Evolutionary conservation across 2,329 filamentous ascomycete genomes (phyloP), one percentile per base, ranked within the genome.

Genomic region (Cercospora citrullina): DNA sequence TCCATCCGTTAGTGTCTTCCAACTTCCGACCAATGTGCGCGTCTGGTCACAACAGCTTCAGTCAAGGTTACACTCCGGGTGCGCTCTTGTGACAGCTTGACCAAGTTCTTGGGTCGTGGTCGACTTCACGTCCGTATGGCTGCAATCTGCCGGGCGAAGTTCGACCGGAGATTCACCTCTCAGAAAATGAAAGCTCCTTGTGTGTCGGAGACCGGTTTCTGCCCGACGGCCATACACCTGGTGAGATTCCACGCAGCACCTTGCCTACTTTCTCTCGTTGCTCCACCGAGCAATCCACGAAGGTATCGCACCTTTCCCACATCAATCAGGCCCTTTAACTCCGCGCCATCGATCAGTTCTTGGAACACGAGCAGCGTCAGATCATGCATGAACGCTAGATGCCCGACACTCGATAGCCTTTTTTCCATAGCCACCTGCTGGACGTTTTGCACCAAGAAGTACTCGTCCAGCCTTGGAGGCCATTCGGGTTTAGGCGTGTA

Each of bases 181-280:
- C 39, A 65, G 18, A 62, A 18, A 33, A 67, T 26, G 51, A 72
- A 72, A 8, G 67, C 65, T 30, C 67, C 33, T 21, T 31, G 42
- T 30, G 67, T 58, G 30, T 67, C 67, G 61, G 64, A 66, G 2
- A 65, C 6, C 5, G 53, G 60, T 39, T 72, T 72, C 60, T 69
- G 65, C 3, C 69, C 71, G 16, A 72, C 55, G 3, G 69, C 68
- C 71, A 72, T 72, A 51, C 71, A 72, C 57, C 71, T 60, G 12
- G 71, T 72, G 60, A 72, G 45, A 42, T 72, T 72, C 71, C 69
- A 72, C 6, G 69, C 71, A n/a, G 69, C 71, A 7, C 71, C 71
- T 23, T 42, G 60, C 48, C 71, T 61, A 23, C 71, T 72, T 28
- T 72, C 71, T 51, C 69, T 60, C 28, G 66, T 71, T 7, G 71